These are phyloP conservation scores for Cantharellus anzutake DNA, from an alignment of 768 basidiomycete species.

Conservation along the genomic window DNA sequence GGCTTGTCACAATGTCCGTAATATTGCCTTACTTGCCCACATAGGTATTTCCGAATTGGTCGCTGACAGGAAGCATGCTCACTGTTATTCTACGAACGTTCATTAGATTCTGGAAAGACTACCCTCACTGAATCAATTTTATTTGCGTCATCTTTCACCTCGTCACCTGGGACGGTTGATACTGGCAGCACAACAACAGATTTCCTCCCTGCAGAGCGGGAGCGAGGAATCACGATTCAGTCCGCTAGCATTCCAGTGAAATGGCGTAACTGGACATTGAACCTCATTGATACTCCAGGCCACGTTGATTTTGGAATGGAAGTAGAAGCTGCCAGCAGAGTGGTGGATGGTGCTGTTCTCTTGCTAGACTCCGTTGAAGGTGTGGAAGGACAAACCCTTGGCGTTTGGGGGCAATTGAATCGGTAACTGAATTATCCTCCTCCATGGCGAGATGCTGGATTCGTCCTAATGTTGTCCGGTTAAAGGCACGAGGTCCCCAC, in stretches of 20 bases:
- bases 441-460: background rate
- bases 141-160: conserved; percentile 51
- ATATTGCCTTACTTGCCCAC: conserved; percentile 79
- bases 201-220: conserved; percentile 75
- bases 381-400: conserved; percentile 77
- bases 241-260: conserved; percentile 78
- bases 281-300: conserved; percentile 79
- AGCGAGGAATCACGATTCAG: conserved; percentile 82
- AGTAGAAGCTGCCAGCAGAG: conserved; percentile 80
- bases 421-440: conserved; percentile 28
- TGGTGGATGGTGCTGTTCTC: conserved; percentile 78
- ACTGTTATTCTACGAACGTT: background rate
- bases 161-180: conserved; percentile 64
- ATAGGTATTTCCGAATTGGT: conserved; percentile 35
- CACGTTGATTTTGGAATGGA: conserved; percentile 97
- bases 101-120: conserved; percentile 70
- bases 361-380: conserved; percentile 82
- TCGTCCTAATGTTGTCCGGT: background rate
- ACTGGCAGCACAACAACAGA: conserved; percentile 83
- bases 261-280: conserved; percentile 73
- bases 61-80: background rate
- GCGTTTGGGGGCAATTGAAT: conserved; percentile 75
- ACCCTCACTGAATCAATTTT: conserved; percentile 79
- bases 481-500: conserved; percentile 64
- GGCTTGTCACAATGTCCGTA: conserved; percentile 25